Conservation (phyloP, 2,329 filamentous ascomycete genomes). For the Penicillium oxalicum region DNA sequence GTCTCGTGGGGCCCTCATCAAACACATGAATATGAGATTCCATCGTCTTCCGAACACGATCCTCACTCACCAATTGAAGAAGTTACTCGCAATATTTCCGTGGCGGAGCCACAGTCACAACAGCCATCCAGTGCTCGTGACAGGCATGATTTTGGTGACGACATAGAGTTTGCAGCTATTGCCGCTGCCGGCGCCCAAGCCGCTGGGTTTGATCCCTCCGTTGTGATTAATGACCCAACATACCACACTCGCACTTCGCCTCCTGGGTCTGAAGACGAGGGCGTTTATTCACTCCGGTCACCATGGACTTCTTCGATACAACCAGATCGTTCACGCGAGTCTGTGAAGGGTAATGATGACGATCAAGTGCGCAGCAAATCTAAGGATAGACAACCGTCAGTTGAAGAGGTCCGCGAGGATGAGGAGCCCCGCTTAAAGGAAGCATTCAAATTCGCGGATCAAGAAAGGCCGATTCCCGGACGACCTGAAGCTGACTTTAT, state of each 20-base stretch:
- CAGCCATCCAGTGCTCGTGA: conserved; percentile 1
- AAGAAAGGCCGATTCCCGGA: conserved; percentile 1
- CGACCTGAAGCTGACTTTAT: conserved; percentile 13
- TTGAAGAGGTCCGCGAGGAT: conserved; percentile 12
- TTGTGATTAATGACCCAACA: conserved; percentile 60
- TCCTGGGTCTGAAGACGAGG: conserved; percentile 53
- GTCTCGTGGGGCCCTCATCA: conserved; percentile 62
- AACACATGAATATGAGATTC: conserved; percentile 58
- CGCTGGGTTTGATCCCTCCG: conserved; percentile 65
- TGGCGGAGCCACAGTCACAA: conserved; percentile 3
- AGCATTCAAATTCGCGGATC: conserved; percentile 9
- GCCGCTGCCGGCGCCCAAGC: conserved; percentile 62
- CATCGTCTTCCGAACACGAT: conserved; percentile 44
- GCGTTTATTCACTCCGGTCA: conserved; percentile 47
- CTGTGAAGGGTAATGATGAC: conserved; percentile 47
- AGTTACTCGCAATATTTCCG: conserved; percentile 9
- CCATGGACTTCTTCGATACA: conserved; percentile 42
- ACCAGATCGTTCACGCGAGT: conserved; percentile 36
- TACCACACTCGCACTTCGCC: conserved; percentile 61
- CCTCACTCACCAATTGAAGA: conserved; percentile 16
- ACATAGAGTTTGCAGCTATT: conserved; percentile 63
- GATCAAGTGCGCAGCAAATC: conserved; percentile 36
- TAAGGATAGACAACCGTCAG: conserved; percentile 9
- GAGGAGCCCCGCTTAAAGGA: conserved; percentile 19
- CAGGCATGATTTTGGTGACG: conserved; percentile 51